Base-by-base conservation (phyloP, 2,329 filamentous ascomycete genomes). In the Epichloe baconii region DNA sequence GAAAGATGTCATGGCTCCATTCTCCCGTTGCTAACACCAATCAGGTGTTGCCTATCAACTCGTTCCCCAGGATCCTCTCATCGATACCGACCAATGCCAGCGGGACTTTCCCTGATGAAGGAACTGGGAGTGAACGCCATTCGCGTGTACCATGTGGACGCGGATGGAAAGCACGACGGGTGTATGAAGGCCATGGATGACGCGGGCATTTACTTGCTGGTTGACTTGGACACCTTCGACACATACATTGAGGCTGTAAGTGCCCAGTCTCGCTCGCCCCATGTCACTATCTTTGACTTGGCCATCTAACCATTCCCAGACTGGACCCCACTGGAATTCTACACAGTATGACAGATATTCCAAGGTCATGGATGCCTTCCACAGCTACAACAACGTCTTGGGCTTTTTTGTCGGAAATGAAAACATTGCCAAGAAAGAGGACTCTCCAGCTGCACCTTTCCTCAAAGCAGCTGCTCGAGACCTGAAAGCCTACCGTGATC, bases 321-420 rank as follows among this genome's bases (percentile, higher is more conserved):
- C 69, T 40, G 65, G 70, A 12, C 82, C 84, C 5, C 74, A 74
- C 53, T 95, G 88, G 88, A 90, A 84, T 59, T 62, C 80, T 58
- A 79, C 78, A 7, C 85, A 93, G 69, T 78, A 80, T 58, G 72
- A 82, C 51, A 74, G 75, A 34, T 93, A 86, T 67, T 70, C 77
- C 44, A 75, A 75, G 48, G 86, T 90, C 57, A 79, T 93, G 72
- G 88, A 94, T 62, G 76, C 79, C 36, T 91, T 93, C 67, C 78
- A 85, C 44, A 68, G 75, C 47, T 95, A 85, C 64, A 78, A 89
- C 67, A 95, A 95, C 65, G 76, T 86, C 1, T 80, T 88, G 11
- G 88, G 86, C 44, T 86, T 93, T 66, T 91, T 94, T 60, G 77
- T 95, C 53, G 90, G 88, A 56, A 95, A 95, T 62, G 89, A 95